phyloP scores from a whole-genome alignment of 305 asterid species.

The Caryopteris hybrid region DNA sequence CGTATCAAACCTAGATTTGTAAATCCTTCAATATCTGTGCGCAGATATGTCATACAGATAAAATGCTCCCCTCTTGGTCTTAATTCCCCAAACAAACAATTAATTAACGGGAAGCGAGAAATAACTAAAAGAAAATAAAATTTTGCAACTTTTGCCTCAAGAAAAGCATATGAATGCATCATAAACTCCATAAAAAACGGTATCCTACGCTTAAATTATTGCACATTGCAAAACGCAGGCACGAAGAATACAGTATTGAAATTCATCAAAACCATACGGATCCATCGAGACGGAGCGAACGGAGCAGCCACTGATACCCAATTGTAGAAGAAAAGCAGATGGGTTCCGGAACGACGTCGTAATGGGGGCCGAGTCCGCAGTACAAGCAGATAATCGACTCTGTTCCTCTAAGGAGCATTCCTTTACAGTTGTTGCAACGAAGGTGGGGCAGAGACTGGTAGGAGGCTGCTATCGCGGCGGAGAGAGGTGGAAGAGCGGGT shows the following conservation, averaged over 20 bases:
- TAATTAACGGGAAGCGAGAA: background rate
- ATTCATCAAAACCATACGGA: constrained; percentile 45
- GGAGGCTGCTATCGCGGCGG: constrained; percentile 50
- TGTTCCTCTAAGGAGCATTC: constrained; percentile 66
- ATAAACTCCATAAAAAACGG: background rate
- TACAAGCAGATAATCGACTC: constrained; percentile 67
- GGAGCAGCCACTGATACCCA: constrained; percentile 73
- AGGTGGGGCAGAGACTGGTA: constrained; percentile 55
- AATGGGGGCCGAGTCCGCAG: constrained; percentile 50
- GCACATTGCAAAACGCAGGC: background rate
- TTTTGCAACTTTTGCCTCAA: background rate
- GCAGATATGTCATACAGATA: background rate
- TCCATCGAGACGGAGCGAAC: constrained; percentile 76
- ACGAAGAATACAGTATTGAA: background rate
- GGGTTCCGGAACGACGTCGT: constrained; percentile 51
- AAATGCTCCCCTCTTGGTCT: background rate
- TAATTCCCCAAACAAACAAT: background rate
- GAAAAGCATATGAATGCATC: background rate
- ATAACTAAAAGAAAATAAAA: background rate
- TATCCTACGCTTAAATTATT: background rate
- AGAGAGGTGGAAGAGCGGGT: constrained; percentile 61
- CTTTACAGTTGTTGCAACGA: constrained; percentile 73
- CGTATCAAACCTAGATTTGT: background rate
- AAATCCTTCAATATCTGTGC: background rate
- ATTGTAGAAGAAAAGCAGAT: constrained; percentile 54